Base-by-base conservation (phyloP, 164 flowering plant species). In the Platanus orientalis region DNA sequence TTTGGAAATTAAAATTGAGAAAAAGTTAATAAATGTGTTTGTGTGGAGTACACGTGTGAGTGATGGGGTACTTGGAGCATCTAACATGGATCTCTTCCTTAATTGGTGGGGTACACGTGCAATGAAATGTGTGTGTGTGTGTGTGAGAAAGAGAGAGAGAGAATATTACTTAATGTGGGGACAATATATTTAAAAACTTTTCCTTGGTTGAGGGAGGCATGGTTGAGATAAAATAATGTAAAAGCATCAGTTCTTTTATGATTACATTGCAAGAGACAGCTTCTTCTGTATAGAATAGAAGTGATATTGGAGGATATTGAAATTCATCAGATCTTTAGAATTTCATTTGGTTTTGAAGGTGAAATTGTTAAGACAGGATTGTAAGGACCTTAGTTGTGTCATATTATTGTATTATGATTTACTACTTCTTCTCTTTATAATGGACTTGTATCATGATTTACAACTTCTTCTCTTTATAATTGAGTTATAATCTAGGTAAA, bases 81-180 rank as follows among this genome's bases (percentile, higher is more conserved):
- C 25, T 52, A 9, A 52, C 19, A 52, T 29, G 30, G 55, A 52
- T 52, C 55, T 49, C 25, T 25, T 52, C 55, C 55, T 52, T 25
- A 52, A 52, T 7, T 52, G 29, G 55, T 52, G 55, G 30, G 53
- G 55, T 4, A 52, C 55, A 52, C 29, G 55, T 52, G 55, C 55
- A 26, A 24, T 12, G 16, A 52, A 9, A 24, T 26, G 30, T 26
- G n/a, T 53, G 56, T 0, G 11, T 20, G 53, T 13, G 16, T 14
- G 13, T 21, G 30, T 26, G 56, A 53, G 4, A 26, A 26, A 27
- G 19, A 26, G 29, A 49, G 0, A 20, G 5, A 27, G 23, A 12
- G 32, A 19, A 19, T 45, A 19, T 45, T 45, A 45, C 49, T 45
- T 45, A 19, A 5, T 16, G n/a, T 45, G 19, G 49, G 20, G 2